phyloP scores from a whole-genome alignment of 2,329 filamentous ascomycete genomes.

The Fusarium aywerte region DNA sequence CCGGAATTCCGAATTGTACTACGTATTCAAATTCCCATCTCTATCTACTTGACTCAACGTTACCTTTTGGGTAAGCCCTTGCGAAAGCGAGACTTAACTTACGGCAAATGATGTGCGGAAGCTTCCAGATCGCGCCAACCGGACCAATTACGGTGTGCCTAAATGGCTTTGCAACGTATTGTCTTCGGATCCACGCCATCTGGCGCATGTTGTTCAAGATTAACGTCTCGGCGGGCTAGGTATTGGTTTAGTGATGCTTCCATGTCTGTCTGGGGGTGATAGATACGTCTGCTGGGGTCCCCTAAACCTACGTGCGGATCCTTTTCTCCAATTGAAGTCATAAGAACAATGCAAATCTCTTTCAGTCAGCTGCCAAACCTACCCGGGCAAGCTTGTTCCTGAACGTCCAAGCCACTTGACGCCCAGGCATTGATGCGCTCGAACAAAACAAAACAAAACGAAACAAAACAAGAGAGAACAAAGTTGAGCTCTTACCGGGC shows the following conservation, averaged over 20 bases:
- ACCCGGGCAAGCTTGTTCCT: constrained; percentile 7
- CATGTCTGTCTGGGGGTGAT: constrained; percentile 27
- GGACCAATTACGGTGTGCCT: constrained; percentile 39
- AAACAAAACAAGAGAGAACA: neutral
- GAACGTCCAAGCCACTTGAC: constrained; percentile 4
- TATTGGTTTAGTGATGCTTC: neutral
- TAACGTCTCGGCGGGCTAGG: constrained; percentile 13
- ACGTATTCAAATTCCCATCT: constrained; percentile 29
- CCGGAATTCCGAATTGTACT: constrained; percentile 36
- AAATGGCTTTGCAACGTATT: constrained; percentile 23
- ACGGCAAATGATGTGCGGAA: constrained; percentile 3
- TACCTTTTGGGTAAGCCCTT: constrained; percentile 22
- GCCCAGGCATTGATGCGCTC: neutral
- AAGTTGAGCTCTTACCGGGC: neutral
- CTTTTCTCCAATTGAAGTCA: constrained; percentile 29
- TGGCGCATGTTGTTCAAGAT: constrained; percentile 12
- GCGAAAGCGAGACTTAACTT: constrained; percentile 20
- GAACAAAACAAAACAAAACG: neutral
- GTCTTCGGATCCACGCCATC: constrained; percentile 22
- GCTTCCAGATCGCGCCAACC: constrained; percentile 36
- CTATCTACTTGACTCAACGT: constrained; percentile 7
- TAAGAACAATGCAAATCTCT: constrained; percentile 35
- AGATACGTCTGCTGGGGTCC: constrained; percentile 23
- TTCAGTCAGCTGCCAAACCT: constrained; percentile 29
- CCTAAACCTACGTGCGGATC: constrained; percentile 27